A percentile compares a stretch with the other conserved stretches of the same genome.
These are phyloP conservation scores for Fusarium concolor DNA, from an alignment of 2,329 filamentous ascomycete genomes.

Conservation along the genomic window DNA sequence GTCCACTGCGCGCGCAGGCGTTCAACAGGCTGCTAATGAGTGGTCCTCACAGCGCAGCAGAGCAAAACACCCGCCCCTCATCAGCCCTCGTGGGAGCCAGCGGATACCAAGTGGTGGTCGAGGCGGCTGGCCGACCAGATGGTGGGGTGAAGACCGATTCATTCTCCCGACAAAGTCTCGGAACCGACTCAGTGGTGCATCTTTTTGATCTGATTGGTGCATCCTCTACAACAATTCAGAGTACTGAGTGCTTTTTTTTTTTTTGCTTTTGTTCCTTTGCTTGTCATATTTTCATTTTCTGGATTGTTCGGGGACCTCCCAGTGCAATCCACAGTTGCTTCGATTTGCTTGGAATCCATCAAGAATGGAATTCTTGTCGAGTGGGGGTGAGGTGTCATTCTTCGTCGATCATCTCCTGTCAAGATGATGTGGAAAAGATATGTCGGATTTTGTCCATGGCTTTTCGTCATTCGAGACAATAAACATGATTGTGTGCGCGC, in stretches of 20 bases:
- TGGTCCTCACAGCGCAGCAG: conserved; percentile 23
- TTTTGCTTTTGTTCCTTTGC: conserved; percentile 14
- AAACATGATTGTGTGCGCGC: conserved; percentile 14
- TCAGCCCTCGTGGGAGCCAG: conserved; percentile 38
- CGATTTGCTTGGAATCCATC: conserved; percentile 18
- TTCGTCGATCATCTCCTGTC: conserved; percentile 40
- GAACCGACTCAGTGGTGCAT: conserved; percentile 43
- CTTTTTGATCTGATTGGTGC: conserved; percentile 36
- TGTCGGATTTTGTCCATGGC: background rate
- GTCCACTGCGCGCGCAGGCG: conserved; percentile 40
- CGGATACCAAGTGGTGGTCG: conserved; percentile 37
- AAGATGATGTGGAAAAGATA: conserved; percentile 24
- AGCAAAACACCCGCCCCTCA: conserved; percentile 32
- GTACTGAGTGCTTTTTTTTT: conserved; percentile 33
- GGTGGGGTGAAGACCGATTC: conserved; percentile 39
- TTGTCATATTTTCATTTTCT: conserved; percentile 28
- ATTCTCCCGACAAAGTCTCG: conserved; percentile 47
- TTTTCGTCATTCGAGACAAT: conserved; percentile 23
- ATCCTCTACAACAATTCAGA: conserved; percentile 23
- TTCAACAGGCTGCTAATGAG: conserved; percentile 40
- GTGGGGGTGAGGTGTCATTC: conserved; percentile 33
- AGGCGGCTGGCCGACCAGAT: conserved; percentile 25
- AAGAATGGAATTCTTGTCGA: conserved; percentile 26
- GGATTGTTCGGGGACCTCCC: conserved; percentile 17
- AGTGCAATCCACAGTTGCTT: conserved; percentile 6